A percentile compares a stretch with the other conserved stretches of the same genome.
phyloP scores from a whole-genome alignment of 768 basidiomycete genomes.

The Tricholoma matsutake region DNA sequence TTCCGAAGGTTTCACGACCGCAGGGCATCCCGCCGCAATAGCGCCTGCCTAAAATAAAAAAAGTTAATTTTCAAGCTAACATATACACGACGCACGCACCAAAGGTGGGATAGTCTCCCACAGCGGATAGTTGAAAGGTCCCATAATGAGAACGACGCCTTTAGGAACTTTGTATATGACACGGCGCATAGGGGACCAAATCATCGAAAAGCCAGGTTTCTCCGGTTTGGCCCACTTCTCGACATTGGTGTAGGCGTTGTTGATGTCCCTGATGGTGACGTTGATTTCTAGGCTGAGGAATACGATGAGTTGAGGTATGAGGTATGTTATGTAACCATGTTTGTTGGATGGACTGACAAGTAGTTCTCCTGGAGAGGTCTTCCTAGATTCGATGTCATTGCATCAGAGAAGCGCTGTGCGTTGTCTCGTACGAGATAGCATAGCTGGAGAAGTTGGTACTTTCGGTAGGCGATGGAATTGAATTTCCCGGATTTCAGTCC shows the following conservation, averaged over 20 bases:
- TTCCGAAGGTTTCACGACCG: constrained; percentile 77
- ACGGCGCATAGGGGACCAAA: constrained; percentile 38
- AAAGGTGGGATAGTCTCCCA: constrained; percentile 56
- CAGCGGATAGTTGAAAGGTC: constrained; percentile 75
- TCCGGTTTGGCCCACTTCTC: constrained; percentile 74
- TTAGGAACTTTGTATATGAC: constrained; percentile 70
- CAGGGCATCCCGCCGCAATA: constrained; percentile 74
- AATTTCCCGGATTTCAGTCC: not conserved
- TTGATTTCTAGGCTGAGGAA: constrained; percentile 57
- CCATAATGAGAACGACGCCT: constrained; percentile 66
- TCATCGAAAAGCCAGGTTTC: constrained; percentile 52
- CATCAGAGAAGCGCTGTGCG: constrained; percentile 20
- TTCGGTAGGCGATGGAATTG: not conserved
- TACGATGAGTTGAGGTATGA: not conserved
- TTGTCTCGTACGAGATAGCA: not conserved
- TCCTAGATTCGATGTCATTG: constrained; percentile 61
- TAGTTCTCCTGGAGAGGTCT: constrained; percentile 57
- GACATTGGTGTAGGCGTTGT: constrained; percentile 57
- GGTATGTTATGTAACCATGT: too few relatives aligned
- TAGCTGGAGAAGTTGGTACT: not conserved
- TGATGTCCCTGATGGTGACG: constrained; percentile 47
- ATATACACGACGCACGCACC: constrained; percentile 26
- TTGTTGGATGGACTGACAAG: constrained; percentile 32
- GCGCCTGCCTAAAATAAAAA: constrained; percentile 49
- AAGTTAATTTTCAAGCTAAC: not conserved